These are phyloP conservation scores for Talaromyces pinophilus DNA, from an alignment of 2,329 filamentous ascomycete genomes.

Conservation along the genomic window DNA sequence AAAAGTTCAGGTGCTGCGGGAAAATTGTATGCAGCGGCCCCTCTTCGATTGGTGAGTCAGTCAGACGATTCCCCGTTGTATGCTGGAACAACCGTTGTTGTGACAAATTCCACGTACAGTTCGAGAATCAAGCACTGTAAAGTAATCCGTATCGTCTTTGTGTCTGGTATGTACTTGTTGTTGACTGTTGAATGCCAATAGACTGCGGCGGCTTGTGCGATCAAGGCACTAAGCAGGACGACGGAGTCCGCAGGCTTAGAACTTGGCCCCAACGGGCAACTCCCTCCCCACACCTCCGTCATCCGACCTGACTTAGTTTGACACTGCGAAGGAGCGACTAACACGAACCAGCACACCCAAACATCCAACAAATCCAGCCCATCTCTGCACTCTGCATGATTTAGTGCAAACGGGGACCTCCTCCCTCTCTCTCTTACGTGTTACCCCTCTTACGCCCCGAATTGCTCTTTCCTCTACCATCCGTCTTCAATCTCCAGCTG, in stretches of 20 bases:
- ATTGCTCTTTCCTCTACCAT: background rate
- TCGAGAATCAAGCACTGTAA: background rate
- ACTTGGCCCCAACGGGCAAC: slow-evolving; percentile 17
- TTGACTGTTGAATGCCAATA: background rate
- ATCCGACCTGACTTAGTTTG: slow-evolving; percentile 22
- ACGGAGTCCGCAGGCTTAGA: slow-evolving; percentile 14
- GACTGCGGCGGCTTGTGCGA: background rate
- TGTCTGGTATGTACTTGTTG: background rate
- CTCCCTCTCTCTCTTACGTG: slow-evolving; percentile 9
- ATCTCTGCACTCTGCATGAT: background rate
- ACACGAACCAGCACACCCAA: background rate
- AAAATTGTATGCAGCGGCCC: slow-evolving; percentile 11
- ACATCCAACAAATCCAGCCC: background rate
- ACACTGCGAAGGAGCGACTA: background rate
- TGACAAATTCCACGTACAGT: background rate
- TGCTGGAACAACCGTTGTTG: background rate
- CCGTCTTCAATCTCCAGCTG: slow-evolving; percentile 18
- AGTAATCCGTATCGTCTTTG: background rate
- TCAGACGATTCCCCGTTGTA: background rate
- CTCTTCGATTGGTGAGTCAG: slow-evolving; percentile 8
- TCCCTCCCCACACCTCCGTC: slow-evolving; percentile 26
- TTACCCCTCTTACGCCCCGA: background rate
- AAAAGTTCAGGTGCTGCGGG: slow-evolving; percentile 6
- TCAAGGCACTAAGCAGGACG: background rate
- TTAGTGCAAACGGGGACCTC: background rate